Percentiles rank a stretch among this genome's conserved stretches.
Conservation (phyloP, 2,329 filamentous ascomycete species). For the Sarocladium kiliense region DNA sequence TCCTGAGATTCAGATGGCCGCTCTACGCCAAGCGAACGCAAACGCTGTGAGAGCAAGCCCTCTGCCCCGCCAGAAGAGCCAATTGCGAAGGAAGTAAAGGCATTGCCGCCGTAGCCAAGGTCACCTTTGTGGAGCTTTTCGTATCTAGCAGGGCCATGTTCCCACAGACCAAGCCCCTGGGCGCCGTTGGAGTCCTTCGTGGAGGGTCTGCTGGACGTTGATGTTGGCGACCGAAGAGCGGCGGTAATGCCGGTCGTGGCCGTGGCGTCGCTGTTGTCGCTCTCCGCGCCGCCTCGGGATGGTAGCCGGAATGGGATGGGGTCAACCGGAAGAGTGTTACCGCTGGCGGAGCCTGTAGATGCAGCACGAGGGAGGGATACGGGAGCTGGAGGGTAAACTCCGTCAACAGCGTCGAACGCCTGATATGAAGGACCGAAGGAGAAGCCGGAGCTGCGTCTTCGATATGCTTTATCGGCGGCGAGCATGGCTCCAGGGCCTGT, state of each 20-base stretch:
- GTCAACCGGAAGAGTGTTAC: conserved; percentile 35
- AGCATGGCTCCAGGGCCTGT: conserved; percentile 43
- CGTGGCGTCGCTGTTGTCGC: conserved; percentile 20
- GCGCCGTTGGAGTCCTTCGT: conserved; percentile 25
- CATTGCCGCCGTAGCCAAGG: conserved; percentile 54
- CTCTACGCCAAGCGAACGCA: conserved; percentile 57
- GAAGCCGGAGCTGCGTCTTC: conserved; percentile 52
- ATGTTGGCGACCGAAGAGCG: conserved; percentile 13
- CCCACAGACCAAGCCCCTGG: conserved; percentile 10
- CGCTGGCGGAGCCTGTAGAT: conserved; percentile 16
- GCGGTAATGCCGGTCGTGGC: conserved; percentile 19
- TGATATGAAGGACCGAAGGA: conserved; percentile 27
- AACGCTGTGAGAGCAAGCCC: conserved; percentile 63
- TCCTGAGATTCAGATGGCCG: neutral
- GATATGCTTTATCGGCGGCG: conserved; percentile 54
- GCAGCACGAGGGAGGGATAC: conserved; percentile 10
- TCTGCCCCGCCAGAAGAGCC: conserved; percentile 46
- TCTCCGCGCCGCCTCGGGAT: conserved; percentile 24
- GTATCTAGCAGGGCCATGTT: conserved; percentile 39
- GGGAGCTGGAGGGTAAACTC: conserved; percentile 14
- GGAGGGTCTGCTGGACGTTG: conserved; percentile 26
- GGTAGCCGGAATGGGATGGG: conserved; percentile 45
- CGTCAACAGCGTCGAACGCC: conserved; percentile 31
- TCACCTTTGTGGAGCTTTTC: conserved; percentile 66
- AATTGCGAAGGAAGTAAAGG: conserved; percentile 27